A percentile compares a stretch with the other conserved stretches of the same genome.
Evolutionary conservation across 768 basidiomycete genomes (phyloP).

Genomic region (Pholiota conissans): DNA sequence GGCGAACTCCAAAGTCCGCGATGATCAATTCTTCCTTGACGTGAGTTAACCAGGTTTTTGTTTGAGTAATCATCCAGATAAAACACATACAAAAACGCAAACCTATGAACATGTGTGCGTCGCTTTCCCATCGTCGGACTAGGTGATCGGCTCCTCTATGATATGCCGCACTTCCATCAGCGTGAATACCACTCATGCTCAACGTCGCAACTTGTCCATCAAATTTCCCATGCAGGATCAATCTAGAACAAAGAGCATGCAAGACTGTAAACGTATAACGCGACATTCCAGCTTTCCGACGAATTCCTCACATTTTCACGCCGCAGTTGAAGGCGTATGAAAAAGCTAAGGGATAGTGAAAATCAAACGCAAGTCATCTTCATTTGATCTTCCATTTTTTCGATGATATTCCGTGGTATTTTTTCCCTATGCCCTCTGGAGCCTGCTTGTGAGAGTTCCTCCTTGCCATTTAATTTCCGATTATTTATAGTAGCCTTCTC

Average conservation of each 20-base stretch:
- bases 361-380: neutral
- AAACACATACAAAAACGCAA: neutral
- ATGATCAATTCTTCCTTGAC: conserved; percentile 4
- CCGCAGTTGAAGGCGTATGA: neutral
- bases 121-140: conserved; percentile 5
- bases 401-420: neutral
- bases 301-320: neutral
- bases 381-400: conserved; percentile 2
- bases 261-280: neutral
- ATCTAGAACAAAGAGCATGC: conserved; percentile 7
- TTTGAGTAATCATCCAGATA: conserved; percentile 2
- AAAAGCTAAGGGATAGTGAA: neutral
- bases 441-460: neutral
- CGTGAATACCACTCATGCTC: conserved; percentile 1
- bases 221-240: conserved; percentile 8
- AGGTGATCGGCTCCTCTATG: conserved; percentile 9
- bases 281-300: neutral
- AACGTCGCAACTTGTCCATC: neutral
- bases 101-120: neutral
- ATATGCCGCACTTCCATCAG: conserved; percentile 8
- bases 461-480: neutral
- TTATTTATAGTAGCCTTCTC: neutral
- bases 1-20: conserved; percentile 6
- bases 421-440: neutral
- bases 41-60: neutral